Percentiles rank a stretch among this genome's conserved stretches.
Conservation (phyloP, 345 rosid genomes). For the Citrus medica region DNA sequence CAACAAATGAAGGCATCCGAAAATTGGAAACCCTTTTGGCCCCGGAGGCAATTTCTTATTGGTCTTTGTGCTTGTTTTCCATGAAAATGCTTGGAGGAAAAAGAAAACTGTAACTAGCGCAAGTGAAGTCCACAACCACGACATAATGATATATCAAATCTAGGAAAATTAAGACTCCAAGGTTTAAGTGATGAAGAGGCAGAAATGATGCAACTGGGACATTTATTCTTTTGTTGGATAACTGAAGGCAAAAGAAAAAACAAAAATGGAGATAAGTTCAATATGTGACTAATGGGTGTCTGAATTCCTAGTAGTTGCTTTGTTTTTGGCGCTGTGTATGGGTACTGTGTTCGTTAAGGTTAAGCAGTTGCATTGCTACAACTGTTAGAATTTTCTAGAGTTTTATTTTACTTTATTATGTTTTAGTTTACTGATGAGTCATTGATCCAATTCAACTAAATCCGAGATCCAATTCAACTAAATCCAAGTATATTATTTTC, state of each 20-base stretch:
- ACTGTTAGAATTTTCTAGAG: too few relatives aligned
- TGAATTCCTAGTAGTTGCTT: too few relatives aligned
- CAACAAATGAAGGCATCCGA: slow-evolving; percentile 32
- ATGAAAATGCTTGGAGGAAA: background rate
- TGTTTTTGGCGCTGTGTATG: too few relatives aligned
- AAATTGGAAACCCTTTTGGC: slow-evolving; percentile 30
- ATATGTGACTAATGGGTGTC: background rate
- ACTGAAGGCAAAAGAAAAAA: background rate
- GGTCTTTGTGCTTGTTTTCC: background rate
- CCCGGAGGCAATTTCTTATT: slow-evolving; percentile 31
- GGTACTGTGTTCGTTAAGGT: too few relatives aligned
- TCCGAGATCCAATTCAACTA: too few relatives aligned
- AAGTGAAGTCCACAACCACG: background rate
- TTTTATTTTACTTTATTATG: too few relatives aligned
- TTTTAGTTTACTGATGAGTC: too few relatives aligned
- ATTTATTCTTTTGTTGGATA: background rate
- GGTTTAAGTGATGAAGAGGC: background rate
- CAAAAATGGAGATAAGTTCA: background rate
- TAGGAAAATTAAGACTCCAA: too few relatives aligned
- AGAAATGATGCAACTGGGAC: background rate
- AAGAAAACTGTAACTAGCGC: background rate
- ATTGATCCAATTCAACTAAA: too few relatives aligned
- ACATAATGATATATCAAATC: background rate
- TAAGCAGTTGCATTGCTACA: too few relatives aligned
- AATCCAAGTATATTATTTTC: too few relatives aligned